A percentile compares a stretch with the other conserved stretches of the same genome.
Evolutionary conservation across 139 green algal genomes (phyloP).

Genomic region (Medakamo hakoo): DNA sequence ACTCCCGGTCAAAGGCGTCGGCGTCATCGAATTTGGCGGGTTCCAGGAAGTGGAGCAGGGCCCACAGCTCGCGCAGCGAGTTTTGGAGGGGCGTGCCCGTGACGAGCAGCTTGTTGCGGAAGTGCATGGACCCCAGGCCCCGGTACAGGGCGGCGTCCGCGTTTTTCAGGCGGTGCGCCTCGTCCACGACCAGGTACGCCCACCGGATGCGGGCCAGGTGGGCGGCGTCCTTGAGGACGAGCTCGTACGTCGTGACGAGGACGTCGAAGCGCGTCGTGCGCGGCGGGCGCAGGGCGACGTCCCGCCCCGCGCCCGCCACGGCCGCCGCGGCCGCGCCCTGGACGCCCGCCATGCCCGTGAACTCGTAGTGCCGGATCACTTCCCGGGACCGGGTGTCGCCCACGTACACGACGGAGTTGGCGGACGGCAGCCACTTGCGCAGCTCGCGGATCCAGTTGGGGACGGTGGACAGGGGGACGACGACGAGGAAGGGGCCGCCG

Average conservation of each 20-base stretch:
- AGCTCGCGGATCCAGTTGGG: conserved; percentile 87
- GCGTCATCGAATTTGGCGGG: conserved; percentile 50
- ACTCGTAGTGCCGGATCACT: conserved; percentile 48
- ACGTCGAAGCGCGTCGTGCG: conserved; percentile 41
- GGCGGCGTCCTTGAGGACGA: conserved; percentile 70
- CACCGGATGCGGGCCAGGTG: conserved; percentile 36
- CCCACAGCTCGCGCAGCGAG: conserved; percentile 68
- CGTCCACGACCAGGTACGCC: conserved; percentile 77
- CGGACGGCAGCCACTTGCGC: conserved; percentile 50
- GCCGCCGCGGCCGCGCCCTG: background rate
- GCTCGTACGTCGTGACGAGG: conserved; percentile 83
- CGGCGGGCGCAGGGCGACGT: background rate
- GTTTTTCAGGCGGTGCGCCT: conserved; percentile 82
- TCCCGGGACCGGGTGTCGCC: conserved; percentile 50
- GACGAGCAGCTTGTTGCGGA: conserved; percentile 79
- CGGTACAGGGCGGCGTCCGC: conserved; percentile 68
- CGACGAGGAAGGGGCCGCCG: conserved; percentile 67
- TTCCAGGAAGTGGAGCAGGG: conserved; percentile 80
- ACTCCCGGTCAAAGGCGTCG: conserved; percentile 42
- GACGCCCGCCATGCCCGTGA: background rate
- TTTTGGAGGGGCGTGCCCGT: conserved; percentile 70
- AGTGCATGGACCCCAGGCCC: conserved; percentile 42
- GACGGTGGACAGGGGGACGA: conserved; percentile 77
- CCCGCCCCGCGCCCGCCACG: background rate
- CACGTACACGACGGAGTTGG: conserved; percentile 74